Evolutionary conservation across 225 moss, liverwort and hornwort genomes (phyloP).

Genomic region (Lunularia cruciata): DNA sequence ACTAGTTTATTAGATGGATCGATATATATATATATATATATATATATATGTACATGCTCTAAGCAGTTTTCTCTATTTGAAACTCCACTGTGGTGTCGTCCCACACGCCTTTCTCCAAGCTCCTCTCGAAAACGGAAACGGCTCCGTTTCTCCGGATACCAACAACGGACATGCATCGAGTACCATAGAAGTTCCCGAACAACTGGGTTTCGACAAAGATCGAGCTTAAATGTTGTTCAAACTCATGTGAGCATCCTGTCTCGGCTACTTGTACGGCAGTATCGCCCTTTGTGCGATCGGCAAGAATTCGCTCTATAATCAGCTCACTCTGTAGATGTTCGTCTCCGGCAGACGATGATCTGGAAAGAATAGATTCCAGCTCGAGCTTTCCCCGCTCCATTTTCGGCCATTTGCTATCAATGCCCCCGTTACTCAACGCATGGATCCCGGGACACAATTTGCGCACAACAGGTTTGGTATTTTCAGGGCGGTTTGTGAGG

Average conservation of each 20-base stretch:
- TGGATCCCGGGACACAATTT: conserved; percentile 64
- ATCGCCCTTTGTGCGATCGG: conserved; percentile 46
- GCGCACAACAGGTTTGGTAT: background rate
- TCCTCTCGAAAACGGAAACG: conserved; percentile 62
- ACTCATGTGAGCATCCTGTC: conserved; percentile 43
- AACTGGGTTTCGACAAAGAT: conserved; percentile 51
- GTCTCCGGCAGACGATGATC: conserved; percentile 29
- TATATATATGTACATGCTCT: too few species aligned
- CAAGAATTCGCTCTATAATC: conserved; percentile 57
- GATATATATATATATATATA: too few species aligned
- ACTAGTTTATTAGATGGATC: too few species aligned
- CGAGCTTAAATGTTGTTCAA: conserved; percentile 48
- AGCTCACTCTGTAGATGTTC: conserved; percentile 47
- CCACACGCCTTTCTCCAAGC: conserved; percentile 71
- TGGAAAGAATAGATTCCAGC: conserved; percentile 47
- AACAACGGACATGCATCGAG: conserved; percentile 80
- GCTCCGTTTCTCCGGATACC: conserved; percentile 59
- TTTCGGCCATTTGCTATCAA: conserved; percentile 76
- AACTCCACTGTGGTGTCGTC: conserved; percentile 56
- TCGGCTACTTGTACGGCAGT: conserved; percentile 43
- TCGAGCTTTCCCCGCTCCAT: conserved; percentile 59
- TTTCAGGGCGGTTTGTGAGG: conserved; percentile 66
- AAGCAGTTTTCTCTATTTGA: conserved; percentile 18
- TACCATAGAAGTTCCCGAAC: conserved; percentile 46
- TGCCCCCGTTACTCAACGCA: conserved; percentile 69